Base-by-base conservation (phyloP, 2,329 filamentous ascomycete species). In the Nothopassalora personata region DNA sequence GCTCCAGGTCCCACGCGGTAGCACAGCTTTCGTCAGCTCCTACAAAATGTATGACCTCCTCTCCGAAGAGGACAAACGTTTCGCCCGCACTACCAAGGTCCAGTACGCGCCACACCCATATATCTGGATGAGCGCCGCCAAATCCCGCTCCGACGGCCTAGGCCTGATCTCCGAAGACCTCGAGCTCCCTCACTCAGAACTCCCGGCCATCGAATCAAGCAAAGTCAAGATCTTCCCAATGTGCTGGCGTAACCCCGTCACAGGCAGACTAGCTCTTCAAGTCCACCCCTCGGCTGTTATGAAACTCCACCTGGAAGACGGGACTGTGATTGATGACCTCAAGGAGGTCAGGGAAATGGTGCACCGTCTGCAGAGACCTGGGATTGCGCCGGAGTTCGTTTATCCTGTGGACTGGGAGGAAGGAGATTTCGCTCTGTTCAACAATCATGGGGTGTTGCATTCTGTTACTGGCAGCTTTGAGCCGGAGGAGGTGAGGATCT, bases 71-170 rank as follows among this genome's bases (percentile, higher is more conserved):
- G 87, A 91, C 67, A 83, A 89, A 71, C 79, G 81, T 48, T 89
- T 91, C 65, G 88, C 80, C 1, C 81, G 85, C 53, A 83, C 79
- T 5, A 87, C 86, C 19, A 83, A 79, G 59, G 81, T 90, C 49
- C 87, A 91, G 73, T 92, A 92, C 69, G 88, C 88, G 0, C 81
- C 89, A 2, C 89, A 92, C 66, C 89, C 89, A 5, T 92, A 92
- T 73, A 84, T 92, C 62, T 93, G 89, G 89, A 92, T 92, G 87
- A 85, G 81, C 59, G 72, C 78, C 27, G 86, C 88, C 49, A 84
- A 83, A 66, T 86, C 87, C 43, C 83, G 83, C 15, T 77, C 86
- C 6, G 83, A 85, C 53, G 89, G 89, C 0, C 81, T 92, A 0
- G 89, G 89, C n/a, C 75, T 92, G 58, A 76, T 87, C 28, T 87